Conservation (phyloP, 805 yeast genomes). For the Hanseniaspora jakobsenii region DNA sequence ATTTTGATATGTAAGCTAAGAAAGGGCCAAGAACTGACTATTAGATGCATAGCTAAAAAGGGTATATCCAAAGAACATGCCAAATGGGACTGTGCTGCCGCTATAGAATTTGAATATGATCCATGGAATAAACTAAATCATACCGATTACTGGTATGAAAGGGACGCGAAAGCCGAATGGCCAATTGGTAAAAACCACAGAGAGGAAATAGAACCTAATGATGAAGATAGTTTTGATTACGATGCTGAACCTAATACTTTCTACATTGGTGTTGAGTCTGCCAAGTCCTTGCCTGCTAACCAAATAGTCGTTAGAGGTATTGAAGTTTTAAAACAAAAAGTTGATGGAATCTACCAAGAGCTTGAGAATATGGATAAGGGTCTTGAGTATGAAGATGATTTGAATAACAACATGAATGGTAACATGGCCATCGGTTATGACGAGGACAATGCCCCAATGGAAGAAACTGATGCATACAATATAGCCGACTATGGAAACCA, state of each 20-base stretch:
- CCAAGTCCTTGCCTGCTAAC: constrained; percentile 78
- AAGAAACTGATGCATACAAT: constrained; percentile 20
- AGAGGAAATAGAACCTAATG: constrained; percentile 91
- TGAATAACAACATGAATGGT: constrained; percentile 61
- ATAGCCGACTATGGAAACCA: constrained; percentile 17
- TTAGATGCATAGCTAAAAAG: constrained; percentile 91
- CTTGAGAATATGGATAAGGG: constrained; percentile 45
- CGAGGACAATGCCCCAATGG: constrained; percentile 20
- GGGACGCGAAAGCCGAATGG: constrained; percentile 82
- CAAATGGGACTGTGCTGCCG: constrained; percentile 95
- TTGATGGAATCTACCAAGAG: constrained; percentile 76
- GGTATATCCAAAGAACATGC: constrained; percentile 97
- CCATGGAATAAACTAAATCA: constrained; percentile 98
- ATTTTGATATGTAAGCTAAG: constrained; percentile 83
- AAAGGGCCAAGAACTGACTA: constrained; percentile 78
- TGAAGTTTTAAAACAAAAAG: constrained; percentile 72
- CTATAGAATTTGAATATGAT: constrained; percentile 91
- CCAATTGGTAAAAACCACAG: constrained; percentile 79
- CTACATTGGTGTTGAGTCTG: constrained; percentile 84
- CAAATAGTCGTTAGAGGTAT: constrained; percentile 81
- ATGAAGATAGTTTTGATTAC: constrained; percentile 77
- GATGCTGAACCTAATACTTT: constrained; percentile 68
- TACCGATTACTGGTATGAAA: constrained; percentile 95
- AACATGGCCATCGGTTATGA: constrained; percentile 35
- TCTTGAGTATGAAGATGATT: constrained; percentile 81